Percentiles rank a stretch among this genome's conserved stretches.
phyloP scores from a whole-genome alignment of 1,284 basidiomycete genomes.

The Xerocomus amazonicus region DNA sequence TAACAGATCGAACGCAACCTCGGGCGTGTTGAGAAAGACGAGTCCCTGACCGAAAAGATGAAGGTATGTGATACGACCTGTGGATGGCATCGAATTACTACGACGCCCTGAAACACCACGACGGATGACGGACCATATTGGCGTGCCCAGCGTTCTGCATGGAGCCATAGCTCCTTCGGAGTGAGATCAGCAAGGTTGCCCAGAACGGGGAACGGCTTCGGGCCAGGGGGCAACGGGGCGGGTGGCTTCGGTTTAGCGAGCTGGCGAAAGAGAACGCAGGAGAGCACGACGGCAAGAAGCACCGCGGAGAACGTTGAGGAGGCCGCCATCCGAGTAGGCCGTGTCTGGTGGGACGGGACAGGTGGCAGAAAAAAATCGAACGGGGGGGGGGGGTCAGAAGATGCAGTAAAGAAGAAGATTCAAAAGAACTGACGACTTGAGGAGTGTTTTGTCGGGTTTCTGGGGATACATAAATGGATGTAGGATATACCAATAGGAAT shows the following conservation, averaged over 20 bases:
- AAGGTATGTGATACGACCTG: conserved; percentile 65
- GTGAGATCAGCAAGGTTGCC: conserved; percentile 62
- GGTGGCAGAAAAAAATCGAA: background rate
- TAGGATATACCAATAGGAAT: background rate
- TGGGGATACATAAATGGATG: background rate
- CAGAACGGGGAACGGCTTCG: conserved; percentile 58
- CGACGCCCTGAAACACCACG: too few relatives aligned
- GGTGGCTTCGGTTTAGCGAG: conserved; percentile 11
- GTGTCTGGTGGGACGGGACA: conserved; percentile 1
- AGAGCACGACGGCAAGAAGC: conserved; percentile 20
- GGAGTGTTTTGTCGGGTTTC: too few relatives aligned
- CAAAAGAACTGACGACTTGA: background rate
- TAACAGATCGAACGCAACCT: conserved; percentile 57
- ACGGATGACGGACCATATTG: conserved; percentile 42
- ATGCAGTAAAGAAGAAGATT: conserved; percentile 26
- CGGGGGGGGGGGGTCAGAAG: conserved; percentile 8
- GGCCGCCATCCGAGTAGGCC: conserved; percentile 15
- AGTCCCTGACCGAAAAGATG: conserved; percentile 62
- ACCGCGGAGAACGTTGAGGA: conserved; percentile 13
- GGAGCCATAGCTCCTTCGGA: conserved; percentile 54
- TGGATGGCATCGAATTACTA: too few relatives aligned
- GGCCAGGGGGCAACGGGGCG: conserved; percentile 54
- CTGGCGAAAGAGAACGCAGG: conserved; percentile 19
- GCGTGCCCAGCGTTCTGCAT: conserved; percentile 46
- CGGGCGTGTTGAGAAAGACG: conserved; percentile 59